Evolutionary conservation across 805 yeast species (phyloP), one percentile per base, ranked within the genome.

Genomic region (Kazachstania taianensis): DNA sequence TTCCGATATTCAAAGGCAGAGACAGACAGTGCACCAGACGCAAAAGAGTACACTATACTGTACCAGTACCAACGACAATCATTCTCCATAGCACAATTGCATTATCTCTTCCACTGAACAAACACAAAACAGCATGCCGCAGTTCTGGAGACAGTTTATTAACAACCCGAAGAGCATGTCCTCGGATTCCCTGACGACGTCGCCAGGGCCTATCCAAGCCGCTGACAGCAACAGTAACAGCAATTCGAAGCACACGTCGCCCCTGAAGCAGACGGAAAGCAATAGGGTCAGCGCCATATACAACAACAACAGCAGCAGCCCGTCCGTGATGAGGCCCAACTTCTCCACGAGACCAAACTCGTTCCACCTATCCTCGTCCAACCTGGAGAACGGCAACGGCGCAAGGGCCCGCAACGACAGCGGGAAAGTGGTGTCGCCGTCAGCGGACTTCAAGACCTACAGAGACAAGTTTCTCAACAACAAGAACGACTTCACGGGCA

Each of bases 401-500:
- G 31, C 17, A 12, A 18, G 16, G 8, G 20, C 19, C 26, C 28
- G 34, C 2, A 32, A 33, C 20, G 28, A 25, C 20, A 17, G 14
- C 7, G 33, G 18, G 19, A 40, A 36, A 20, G 15, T 24, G 7
- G n/a, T 28, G 19, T 30, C 37, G 3, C 17, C 33, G 20, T 31
- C 38, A 3, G 28, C 43, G 14, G 46, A 58, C 43, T 44, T 48
- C 28, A 55, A 62, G 45, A 52, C 48, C 20, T 62, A 58, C 31
- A 52, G 69, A 38, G 68, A 64, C 41, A 54, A 51, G 32, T 65
- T 64, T 41, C 42, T 65, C 13, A 50, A 59, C 1, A 47, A 47
- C 32, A 49, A 55, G 31, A 58, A 61, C 37, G 65, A 60, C 2
- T 63, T 60, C 37, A 63, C 65, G 2, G 66, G 62, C 26, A 56